These are phyloP conservation scores for Epichloe aotearoae DNA, from an alignment of 2,329 filamentous ascomycete genomes.

Conservation along the genomic window DNA sequence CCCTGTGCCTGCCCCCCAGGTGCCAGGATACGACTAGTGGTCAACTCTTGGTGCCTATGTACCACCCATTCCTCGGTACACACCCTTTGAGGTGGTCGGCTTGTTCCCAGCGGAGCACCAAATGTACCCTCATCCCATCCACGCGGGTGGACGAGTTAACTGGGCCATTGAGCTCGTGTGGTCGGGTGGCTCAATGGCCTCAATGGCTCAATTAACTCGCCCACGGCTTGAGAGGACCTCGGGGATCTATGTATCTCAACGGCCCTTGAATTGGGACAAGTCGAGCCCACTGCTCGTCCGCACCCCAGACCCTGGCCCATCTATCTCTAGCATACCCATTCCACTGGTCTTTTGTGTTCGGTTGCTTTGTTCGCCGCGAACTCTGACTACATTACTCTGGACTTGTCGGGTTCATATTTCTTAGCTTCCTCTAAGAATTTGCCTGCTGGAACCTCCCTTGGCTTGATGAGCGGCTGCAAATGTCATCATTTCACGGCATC, in stretches of 20 bases:
- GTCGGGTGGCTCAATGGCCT: no score
- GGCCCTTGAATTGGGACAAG: constrained; percentile 2
- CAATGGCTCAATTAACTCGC: no score
- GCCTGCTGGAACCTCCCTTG: neutral
- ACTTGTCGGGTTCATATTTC: neutral
- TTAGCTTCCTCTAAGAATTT: neutral
- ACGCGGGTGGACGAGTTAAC: no score
- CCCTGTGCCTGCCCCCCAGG: neutral
- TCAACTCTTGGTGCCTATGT: neutral
- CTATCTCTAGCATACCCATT: constrained; percentile 6
- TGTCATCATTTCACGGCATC: neutral
- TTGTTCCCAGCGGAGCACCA: neutral
- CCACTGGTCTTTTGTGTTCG: constrained; percentile 1
- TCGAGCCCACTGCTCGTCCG: constrained; percentile 1
- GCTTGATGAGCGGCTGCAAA: neutral
- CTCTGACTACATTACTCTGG: neutral
- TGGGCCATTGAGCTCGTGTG: no score
- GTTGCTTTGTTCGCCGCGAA: constrained; percentile 4
- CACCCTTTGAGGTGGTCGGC: neutral
- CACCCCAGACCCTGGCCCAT: constrained; percentile 3
- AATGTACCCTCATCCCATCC: neutral
- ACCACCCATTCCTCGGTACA: neutral
- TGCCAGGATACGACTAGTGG: neutral
- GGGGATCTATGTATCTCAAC: constrained; percentile 8
- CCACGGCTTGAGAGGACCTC: neutral